Conservation (phyloP, 176 grass and related monocot species). For the Rhynchospora tenuis region DNA sequence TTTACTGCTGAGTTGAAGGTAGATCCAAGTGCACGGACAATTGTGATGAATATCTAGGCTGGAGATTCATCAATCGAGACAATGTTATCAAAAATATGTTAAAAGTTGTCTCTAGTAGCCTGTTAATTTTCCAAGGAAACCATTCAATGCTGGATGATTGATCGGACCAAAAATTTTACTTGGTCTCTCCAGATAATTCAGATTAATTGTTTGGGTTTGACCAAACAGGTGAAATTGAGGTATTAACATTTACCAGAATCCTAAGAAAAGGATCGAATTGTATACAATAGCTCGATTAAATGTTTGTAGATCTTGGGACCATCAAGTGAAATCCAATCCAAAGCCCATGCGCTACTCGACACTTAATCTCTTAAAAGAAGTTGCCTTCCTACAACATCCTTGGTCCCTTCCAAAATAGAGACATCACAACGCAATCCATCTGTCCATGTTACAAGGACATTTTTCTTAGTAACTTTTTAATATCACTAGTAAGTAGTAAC, state of each 20-base stretch:
- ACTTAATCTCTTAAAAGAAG: neutral
- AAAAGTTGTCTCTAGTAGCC: neutral
- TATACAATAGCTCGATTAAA: neutral
- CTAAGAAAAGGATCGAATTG: neutral
- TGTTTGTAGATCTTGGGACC: constrained; percentile 16
- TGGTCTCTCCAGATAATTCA: neutral
- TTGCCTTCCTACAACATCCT: neutral
- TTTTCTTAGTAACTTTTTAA: neutral
- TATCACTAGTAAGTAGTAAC: neutral
- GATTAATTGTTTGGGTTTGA: neutral
- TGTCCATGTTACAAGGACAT: neutral
- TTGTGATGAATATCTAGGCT: too few relatives aligned
- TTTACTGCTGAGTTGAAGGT: neutral
- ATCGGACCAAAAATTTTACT: neutral
- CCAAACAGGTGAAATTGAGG: too few relatives aligned
- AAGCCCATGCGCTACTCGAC: neutral
- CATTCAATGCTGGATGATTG: neutral
- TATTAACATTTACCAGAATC: neutral
- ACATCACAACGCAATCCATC: neutral
- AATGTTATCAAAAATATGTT: neutral
- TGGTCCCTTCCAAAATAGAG: neutral
- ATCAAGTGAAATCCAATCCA: neutral
- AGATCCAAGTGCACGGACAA: neutral
- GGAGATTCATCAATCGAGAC: neutral
- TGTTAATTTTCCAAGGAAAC: neutral